These are phyloP conservation scores for Purpureocillium takamizusanense DNA, from an alignment of 2,329 filamentous ascomycete genomes.

Conservation along the genomic window DNA sequence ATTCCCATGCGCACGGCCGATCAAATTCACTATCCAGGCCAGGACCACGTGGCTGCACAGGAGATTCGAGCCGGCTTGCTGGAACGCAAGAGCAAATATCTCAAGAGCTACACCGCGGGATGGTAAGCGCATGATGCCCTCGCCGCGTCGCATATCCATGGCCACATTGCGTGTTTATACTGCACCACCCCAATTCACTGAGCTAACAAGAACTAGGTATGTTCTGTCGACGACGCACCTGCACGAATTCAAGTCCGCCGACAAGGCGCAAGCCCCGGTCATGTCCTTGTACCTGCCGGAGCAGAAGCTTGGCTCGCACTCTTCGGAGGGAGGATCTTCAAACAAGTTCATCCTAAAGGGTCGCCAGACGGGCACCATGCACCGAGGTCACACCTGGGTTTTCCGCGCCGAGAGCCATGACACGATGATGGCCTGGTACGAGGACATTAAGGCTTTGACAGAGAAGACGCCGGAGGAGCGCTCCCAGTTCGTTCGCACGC, in stretches of 20 bases:
- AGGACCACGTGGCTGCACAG: conserved; percentile 69
- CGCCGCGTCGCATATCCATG: not conserved
- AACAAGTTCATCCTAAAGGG: conserved; percentile 99
- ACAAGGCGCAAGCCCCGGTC: conserved; percentile 81
- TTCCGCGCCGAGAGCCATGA: conserved; percentile 70
- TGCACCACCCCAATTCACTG: too few relatives aligned
- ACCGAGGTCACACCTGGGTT: conserved; percentile 69
- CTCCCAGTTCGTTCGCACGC: conserved; percentile 75
- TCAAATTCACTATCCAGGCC: conserved; percentile 85
- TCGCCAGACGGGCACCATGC: conserved; percentile 85
- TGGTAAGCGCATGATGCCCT: conserved; percentile 51
- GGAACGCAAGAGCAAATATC: conserved; percentile 96
- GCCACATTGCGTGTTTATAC: too few relatives aligned
- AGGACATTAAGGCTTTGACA: conserved; percentile 83
- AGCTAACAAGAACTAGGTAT: conserved; percentile 50
- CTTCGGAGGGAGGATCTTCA: conserved; percentile 69
- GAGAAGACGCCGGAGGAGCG: conserved; percentile 84
- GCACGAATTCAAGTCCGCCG: conserved; percentile 98
- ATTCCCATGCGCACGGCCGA: conserved; percentile 69
- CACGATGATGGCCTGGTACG: conserved; percentile 95
- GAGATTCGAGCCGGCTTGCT: conserved; percentile 87
- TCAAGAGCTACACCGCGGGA: conserved; percentile 93
- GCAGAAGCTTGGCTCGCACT: conserved; percentile 91
- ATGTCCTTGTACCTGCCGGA: conserved; percentile 95
- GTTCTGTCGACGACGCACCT: conserved; percentile 93